phyloP scores from a whole-genome alignment of 2,329 filamentous ascomycete genomes.

The Pseudogymnoascus sp. region DNA sequence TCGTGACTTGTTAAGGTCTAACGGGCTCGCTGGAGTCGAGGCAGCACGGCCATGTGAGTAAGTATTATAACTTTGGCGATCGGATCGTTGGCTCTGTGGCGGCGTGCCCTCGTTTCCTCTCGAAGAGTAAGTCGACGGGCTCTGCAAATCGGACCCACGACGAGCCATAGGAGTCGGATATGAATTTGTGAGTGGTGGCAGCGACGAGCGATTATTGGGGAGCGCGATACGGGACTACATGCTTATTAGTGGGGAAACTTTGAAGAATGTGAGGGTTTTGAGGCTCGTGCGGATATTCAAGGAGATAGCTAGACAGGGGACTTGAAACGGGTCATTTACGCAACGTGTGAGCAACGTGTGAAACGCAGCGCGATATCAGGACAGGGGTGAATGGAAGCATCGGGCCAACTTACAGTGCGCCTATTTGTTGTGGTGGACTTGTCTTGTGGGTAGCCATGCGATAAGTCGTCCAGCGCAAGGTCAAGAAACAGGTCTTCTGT shows the following conservation, averaged over 20 bases:
- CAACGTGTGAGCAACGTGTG: neutral
- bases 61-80: neutral
- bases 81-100: neutral
- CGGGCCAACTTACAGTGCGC: constrained; percentile 16
- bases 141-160: constrained; percentile 8
- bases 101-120: neutral
- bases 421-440: neutral
- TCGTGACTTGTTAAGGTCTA: constrained; percentile 7
- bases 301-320: constrained; percentile 6
- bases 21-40: neutral
- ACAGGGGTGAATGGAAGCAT: constrained; percentile 6
- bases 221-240: constrained; percentile 12
- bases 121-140: neutral
- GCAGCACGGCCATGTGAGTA: neutral
- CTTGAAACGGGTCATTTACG: neutral
- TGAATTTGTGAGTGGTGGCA: constrained; percentile 8
- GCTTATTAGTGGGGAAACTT: neutral
- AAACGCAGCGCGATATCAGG: neutral
- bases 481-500: constrained; percentile 25
- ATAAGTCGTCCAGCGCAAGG: constrained; percentile 22
- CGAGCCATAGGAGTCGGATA: constrained; percentile 8
- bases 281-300: constrained; percentile 10
- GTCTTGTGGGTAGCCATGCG: neutral
- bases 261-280: neutral
- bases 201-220: constrained; percentile 8